Evolutionary conservation across 352 stramenopile species (phyloP).

Genomic region (Globisporangium viniferum): DNA sequence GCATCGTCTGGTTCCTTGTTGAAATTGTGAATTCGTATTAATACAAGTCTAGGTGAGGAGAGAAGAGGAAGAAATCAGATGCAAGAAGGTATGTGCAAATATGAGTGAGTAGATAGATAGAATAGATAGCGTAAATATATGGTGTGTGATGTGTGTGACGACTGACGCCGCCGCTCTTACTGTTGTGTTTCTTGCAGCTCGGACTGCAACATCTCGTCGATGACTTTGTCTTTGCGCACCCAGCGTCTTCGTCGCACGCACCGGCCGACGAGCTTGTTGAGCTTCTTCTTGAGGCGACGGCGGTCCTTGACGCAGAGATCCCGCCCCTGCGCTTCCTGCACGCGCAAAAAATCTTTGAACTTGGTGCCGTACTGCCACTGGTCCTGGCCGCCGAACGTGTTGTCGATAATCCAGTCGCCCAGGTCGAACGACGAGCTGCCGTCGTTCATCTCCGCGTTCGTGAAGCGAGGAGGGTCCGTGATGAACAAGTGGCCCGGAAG

Average conservation of each 20-base stretch:
- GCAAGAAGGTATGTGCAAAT: neutral
- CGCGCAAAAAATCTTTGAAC: constrained; percentile 80
- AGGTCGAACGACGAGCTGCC: constrained; percentile 56
- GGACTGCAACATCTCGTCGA: constrained; percentile 23
- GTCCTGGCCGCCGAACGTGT: constrained; percentile 58
- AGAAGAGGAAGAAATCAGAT: neutral
- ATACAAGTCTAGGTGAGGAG: neutral
- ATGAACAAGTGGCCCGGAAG: constrained; percentile 75
- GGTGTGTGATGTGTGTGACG: neutral
- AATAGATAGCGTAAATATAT: constrained; percentile 8
- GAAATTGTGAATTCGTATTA: neutral
- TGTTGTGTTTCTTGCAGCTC: constrained; percentile 7
- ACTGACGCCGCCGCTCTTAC: neutral
- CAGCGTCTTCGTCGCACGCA: constrained; percentile 75
- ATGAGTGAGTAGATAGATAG: constrained; percentile 3
- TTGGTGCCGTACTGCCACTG: constrained; percentile 86
- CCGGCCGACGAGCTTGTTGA: constrained; percentile 80
- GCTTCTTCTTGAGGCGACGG: constrained; percentile 70
- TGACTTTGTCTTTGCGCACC: constrained; percentile 73
- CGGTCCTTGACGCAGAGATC: constrained; percentile 49
- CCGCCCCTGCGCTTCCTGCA: constrained; percentile 35
- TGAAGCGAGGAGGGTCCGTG: constrained; percentile 72
- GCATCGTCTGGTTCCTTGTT: neutral
- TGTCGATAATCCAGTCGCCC: constrained; percentile 79
- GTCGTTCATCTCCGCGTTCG: constrained; percentile 72